Evolutionary conservation across 139 green algal genomes (phyloP), one percentile per base, ranked within the genome.

Genomic region (Picochlorum sp.): DNA sequence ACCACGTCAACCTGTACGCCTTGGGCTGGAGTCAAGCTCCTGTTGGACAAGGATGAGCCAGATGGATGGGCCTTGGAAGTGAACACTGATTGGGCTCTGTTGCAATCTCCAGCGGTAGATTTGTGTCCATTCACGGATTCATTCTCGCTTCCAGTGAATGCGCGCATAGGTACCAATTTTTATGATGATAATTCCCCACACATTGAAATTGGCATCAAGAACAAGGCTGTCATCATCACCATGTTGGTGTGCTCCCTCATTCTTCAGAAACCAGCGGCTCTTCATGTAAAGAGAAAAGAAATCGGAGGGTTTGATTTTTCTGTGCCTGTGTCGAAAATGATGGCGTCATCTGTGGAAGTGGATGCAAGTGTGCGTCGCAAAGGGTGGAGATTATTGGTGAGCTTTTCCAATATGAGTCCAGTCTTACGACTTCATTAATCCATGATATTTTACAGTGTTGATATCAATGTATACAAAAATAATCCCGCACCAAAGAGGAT

Each of bases 131-230:
- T 66, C 2, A 66, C 34, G 15, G 18, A 23, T 18, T 41, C 14
- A 38, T 15, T 66, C 34, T 56, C 34, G 14, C n/a, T 66, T 66
- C 60, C 60, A 23, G 34, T 66, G 16, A 31, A 66, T 55, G 26
- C 31, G 1, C 18, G 60, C 15, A 23, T 66, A 20, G 60, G 60
- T 18, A 55, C 15, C 8, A 23, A 66, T 38, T 56, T 55, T 26
- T 66, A 56, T 57, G 20, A 66, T 13, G 24, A 55, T 16, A 31
- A 26, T 26, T 14, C 15, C 3, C 58, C 58, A 3, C 60, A 66
- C 24, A 15, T 66, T 31, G 60, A 54, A 21, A 45, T 66, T 13
- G 60, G 60, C 13, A 41, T 66, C 14, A 28, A 66, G 7, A 66
- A 66, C 41, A 26, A 20, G 15, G 14, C 16, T 13, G 37, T 66